Conservation (phyloP, 139 green algal species). For the Chlorella ohadii region DNA sequence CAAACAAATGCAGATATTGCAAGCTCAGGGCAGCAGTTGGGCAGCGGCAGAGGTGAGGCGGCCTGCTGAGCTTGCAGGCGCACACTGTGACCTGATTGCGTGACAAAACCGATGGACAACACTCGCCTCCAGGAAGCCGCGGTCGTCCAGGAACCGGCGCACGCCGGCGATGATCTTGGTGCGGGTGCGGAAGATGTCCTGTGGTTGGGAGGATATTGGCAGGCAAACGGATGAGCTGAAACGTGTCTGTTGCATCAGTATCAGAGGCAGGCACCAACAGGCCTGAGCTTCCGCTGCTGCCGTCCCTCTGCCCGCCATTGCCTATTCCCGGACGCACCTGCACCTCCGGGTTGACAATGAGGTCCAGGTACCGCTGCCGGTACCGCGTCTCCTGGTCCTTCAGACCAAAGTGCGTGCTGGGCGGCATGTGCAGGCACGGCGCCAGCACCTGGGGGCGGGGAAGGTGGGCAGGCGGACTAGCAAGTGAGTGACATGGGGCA, state of each 20-base stretch:
- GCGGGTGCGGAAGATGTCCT: slow-evolving; percentile 88
- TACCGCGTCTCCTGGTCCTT: slow-evolving; percentile 97
- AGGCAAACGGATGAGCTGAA: too few relatives aligned
- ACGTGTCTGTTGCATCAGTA: too few relatives aligned
- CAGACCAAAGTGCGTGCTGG: slow-evolving; percentile 79
- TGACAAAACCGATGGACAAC: too few relatives aligned
- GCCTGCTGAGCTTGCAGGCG: too few relatives aligned
- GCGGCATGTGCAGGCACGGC: slow-evolving; percentile 99
- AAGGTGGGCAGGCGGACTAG: too few relatives aligned
- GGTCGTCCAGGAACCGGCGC: slow-evolving; percentile 89
- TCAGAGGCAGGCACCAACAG: too few relatives aligned
- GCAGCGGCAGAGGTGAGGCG: too few relatives aligned
- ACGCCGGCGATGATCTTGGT: slow-evolving; percentile 89
- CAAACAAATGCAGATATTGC: too few relatives aligned
- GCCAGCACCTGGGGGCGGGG: slow-evolving; percentile 73
- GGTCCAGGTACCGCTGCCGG: slow-evolving; percentile 97
- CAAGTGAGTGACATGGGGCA: neutral
- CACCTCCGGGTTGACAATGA: slow-evolving; percentile 87
- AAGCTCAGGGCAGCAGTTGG: too few relatives aligned
- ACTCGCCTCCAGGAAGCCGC: slow-evolving; percentile 92
- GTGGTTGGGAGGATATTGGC: slow-evolving; percentile 28
- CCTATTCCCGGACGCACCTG: neutral
- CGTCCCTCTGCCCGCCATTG: too few relatives aligned
- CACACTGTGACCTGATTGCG: too few relatives aligned
- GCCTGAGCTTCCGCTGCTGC: too few relatives aligned